Evolutionary conservation across 495 filamentous ascomycete species (phyloP), one percentile per base, ranked within the genome.

Genomic region (Penicillium robsamsonii): DNA sequence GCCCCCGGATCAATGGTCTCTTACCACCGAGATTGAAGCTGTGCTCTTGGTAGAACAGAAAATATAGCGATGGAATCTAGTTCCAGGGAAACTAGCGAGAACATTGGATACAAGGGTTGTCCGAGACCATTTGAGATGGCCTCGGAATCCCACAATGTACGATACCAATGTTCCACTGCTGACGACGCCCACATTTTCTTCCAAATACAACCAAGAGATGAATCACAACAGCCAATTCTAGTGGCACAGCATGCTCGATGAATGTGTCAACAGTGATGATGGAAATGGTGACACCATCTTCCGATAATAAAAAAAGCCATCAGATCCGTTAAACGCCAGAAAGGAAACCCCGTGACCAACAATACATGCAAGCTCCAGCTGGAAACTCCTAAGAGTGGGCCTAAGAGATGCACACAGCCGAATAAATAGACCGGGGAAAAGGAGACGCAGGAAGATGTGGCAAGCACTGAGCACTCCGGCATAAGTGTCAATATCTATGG

Each of bases 271-370:
- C 70, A 74, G 73, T 62, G 64, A 70, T 70, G 64, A 66, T 69
- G 56, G 53, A 65, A 70, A 67, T 69, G 63, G 56, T 66, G 64
- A 68, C 62, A 63, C 70, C 67, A 69, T 72, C 62, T 69, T 71
- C 67, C 63, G 38, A 57, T 63, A 27, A 27, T 60, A 58, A 62
- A 64, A 66, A 66, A 72, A 74, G 67, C 68, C 66, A 70, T 73
- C 70, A 75, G 60, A 74, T 72, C 71, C 75, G 61, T 68, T 59
- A 53, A 78, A 75, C 75, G 75, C 75, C 67, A 71, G 64, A 71
- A 69, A 65, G 58, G 44, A 57, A 60, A 69, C 58, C 66, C 63
- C 63, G 56, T 58, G 60, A 61, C 62, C 75, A 70, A 68, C 65
- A 59, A 59, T 65, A 68, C 53, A 72, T 72, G 71, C 67, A 69